These are phyloP conservation scores for Oryza punctata DNA, from an alignment of 176 grass and related monocot genomes.

Conservation along the genomic window DNA sequence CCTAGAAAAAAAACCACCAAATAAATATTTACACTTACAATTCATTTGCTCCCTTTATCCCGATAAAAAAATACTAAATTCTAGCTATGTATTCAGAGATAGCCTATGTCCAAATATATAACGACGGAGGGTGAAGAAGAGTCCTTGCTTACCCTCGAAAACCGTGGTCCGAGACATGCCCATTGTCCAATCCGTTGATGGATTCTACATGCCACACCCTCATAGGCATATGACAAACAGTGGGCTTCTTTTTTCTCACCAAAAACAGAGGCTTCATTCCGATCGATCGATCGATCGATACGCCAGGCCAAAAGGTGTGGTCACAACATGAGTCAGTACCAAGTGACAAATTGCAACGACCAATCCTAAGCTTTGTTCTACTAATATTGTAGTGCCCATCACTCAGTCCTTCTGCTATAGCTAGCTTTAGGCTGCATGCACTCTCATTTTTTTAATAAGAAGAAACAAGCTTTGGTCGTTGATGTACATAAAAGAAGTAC, in stretches of 20 bases:
- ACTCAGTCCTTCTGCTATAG: background rate
- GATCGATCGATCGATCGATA: background rate
- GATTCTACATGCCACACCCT: background rate
- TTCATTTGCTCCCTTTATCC: no score
- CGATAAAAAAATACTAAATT: no score
- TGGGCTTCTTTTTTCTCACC: background rate
- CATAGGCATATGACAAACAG: background rate
- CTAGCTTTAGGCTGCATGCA: background rate
- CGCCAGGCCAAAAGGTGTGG: background rate
- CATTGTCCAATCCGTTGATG: background rate
- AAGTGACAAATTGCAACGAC: background rate
- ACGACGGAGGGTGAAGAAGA: background rate
- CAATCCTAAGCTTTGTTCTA: background rate
- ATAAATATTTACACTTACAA: no score
- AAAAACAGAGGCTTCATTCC: background rate
- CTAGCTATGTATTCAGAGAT: no score
- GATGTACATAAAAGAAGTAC: background rate
- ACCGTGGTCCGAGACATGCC: background rate
- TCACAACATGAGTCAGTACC: background rate
- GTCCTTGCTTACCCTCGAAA: background rate
- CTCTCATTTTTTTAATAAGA: background rate
- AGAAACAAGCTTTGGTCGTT: background rate
- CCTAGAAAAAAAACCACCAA: no score
- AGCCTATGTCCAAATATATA: no score
- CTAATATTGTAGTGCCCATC: background rate